Conservation (phyloP, 1,284 basidiomycete species). For the Mycosarcoma mackinlayi region DNA sequence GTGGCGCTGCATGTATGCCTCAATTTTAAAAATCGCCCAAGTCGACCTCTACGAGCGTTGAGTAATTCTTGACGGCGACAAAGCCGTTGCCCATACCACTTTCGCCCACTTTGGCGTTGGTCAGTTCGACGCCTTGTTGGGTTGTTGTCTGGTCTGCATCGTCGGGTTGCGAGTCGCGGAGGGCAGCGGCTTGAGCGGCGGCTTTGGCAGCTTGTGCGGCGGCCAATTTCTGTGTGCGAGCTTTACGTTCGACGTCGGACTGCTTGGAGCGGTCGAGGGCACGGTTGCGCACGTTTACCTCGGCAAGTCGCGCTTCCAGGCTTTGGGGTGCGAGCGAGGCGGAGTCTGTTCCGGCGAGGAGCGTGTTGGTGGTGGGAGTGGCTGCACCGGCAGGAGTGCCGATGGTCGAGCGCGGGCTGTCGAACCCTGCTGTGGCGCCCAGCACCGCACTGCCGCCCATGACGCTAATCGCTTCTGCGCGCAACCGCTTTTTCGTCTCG, state of each 20-base stretch:
- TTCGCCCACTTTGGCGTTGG: slow-evolving; percentile 16
- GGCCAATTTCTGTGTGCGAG: slow-evolving; percentile 70
- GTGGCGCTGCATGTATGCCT: too few relatives aligned
- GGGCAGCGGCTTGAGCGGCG: not conserved
- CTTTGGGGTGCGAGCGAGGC: slow-evolving; percentile 35
- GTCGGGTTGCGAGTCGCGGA: too few relatives aligned
- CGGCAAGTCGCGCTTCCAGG: slow-evolving; percentile 75
- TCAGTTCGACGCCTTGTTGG: slow-evolving; percentile 28
- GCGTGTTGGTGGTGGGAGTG: not conserved
- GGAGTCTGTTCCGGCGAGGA: not conserved
- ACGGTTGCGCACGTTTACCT: slow-evolving; percentile 88
- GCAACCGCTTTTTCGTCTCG: slow-evolving; percentile 43
- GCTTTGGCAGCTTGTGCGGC: slow-evolving; percentile 2
- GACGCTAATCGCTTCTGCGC: slow-evolving; percentile 30
- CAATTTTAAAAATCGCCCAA: slow-evolving; percentile 70
- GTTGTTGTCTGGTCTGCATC: too few relatives aligned
- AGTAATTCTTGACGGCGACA: slow-evolving; percentile 68
- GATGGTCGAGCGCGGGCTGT: not conserved
- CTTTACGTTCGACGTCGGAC: slow-evolving; percentile 77
- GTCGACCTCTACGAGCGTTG: slow-evolving; percentile 69
- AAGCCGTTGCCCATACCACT: slow-evolving; percentile 66
- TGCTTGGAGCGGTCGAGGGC: slow-evolving; percentile 82
- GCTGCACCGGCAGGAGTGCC: not conserved
- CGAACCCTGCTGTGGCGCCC: slow-evolving; percentile 3
- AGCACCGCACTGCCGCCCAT: slow-evolving; percentile 24